These are phyloP conservation scores for Climacium dendroides DNA, from an alignment of 225 moss, liverwort and hornwort species.

Conservation along the genomic window DNA sequence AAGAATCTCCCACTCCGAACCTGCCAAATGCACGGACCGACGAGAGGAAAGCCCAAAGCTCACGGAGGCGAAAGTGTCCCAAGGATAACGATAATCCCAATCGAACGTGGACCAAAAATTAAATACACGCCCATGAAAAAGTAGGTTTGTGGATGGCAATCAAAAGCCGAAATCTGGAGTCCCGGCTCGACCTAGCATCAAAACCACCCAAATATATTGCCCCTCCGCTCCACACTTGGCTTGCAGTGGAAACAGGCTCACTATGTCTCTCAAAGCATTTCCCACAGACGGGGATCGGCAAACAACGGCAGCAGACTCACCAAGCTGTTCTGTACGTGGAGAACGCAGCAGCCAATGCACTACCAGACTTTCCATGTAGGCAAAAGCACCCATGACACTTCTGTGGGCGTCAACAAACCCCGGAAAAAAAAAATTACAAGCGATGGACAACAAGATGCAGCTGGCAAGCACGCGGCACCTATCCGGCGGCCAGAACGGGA, in stretches of 20 bases:
- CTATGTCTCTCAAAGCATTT: slow-evolving; percentile 14
- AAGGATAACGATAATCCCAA: neutral
- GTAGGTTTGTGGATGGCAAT: slow-evolving; percentile 7
- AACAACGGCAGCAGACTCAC: slow-evolving; percentile 3
- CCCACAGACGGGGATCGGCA: slow-evolving; percentile 9
- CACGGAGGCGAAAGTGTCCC: neutral
- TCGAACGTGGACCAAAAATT: slow-evolving; percentile 18
- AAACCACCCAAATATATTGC: slow-evolving; percentile 11
- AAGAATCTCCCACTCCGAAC: neutral
- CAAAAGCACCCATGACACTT: slow-evolving; percentile 8
- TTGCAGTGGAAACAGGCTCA: slow-evolving; percentile 15
- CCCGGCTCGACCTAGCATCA: slow-evolving; percentile 5
- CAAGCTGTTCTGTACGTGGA: neutral
- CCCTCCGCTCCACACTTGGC: neutral
- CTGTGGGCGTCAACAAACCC: slow-evolving; percentile 8
- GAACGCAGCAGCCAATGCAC: slow-evolving; percentile 3
- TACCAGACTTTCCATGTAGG: slow-evolving; percentile 5
- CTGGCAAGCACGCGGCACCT: neutral
- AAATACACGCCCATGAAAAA: slow-evolving; percentile 28
- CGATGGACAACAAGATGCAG: neutral
- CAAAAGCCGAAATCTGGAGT: neutral
- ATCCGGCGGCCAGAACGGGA: slow-evolving; percentile 21
- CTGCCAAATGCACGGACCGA: neutral
- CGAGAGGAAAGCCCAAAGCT: neutral
- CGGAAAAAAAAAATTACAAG: slow-evolving; percentile 5